Conservation (phyloP, 306 rosid species). For the Macrotyloma uniflorum region DNA sequence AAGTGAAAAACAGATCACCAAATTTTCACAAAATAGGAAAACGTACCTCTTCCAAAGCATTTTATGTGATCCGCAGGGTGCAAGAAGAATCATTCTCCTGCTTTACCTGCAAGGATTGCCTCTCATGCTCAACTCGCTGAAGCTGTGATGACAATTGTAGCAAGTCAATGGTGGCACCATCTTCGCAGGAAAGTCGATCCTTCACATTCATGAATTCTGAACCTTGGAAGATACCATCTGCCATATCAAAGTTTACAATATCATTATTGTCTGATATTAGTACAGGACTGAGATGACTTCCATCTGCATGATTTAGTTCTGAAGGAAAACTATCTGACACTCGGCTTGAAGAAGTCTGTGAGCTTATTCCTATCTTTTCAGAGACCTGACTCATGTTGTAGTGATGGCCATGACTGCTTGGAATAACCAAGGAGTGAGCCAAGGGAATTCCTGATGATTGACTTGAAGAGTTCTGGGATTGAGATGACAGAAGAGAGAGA, state of each 20-base stretch:
- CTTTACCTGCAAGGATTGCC: conserved; percentile 63
- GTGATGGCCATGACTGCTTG: conserved; percentile 56
- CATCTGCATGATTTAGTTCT: conserved; percentile 52
- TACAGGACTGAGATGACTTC: conserved; percentile 55
- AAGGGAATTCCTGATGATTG: conserved; percentile 67
- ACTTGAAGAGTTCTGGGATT: conserved; percentile 70
- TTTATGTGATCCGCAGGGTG: conserved; percentile 59
- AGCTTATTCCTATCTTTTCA: conserved; percentile 56
- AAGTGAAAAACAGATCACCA: background rate
- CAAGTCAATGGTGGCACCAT: conserved; percentile 71
- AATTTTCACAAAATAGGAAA: background rate
- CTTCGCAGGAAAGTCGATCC: conserved; percentile 51
- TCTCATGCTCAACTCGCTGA: conserved; percentile 78
- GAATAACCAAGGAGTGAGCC: conserved; percentile 53
- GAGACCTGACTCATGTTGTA: conserved; percentile 56
- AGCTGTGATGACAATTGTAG: conserved; percentile 89
- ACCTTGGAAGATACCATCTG: conserved; percentile 61
- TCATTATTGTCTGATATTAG: conserved; percentile 52
- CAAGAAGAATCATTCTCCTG: conserved; percentile 65
- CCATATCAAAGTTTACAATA: conserved; percentile 57
- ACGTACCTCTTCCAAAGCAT: conserved; percentile 45
- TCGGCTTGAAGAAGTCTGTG: conserved; percentile 58
- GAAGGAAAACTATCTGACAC: conserved; percentile 51
- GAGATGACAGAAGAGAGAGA: conserved; percentile 99
- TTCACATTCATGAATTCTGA: conserved; percentile 52